phyloP scores from a whole-genome alignment of 2,329 filamentous ascomycete species.

The Fusarium oxysporum region DNA sequence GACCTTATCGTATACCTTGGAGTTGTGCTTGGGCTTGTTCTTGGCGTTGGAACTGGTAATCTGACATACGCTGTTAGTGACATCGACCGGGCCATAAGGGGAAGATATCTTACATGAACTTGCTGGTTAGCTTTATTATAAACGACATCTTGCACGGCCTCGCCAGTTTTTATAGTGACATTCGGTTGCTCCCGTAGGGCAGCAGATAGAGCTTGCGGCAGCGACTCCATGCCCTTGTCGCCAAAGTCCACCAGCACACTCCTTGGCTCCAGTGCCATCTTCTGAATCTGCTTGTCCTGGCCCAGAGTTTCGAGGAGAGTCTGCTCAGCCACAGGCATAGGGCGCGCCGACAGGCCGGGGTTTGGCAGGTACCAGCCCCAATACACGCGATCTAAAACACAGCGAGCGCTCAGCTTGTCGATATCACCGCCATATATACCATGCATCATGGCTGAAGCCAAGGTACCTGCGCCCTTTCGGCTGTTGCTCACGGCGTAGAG shows the following conservation, averaged over 20 bases:
- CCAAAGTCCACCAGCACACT: slow-evolving; percentile 53
- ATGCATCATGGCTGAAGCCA: slow-evolving; percentile 81
- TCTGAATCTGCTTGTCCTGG: slow-evolving; percentile 46
- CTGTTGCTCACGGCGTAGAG: slow-evolving; percentile 48
- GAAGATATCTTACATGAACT: slow-evolving; percentile 55
- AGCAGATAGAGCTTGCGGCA: slow-evolving; percentile 66
- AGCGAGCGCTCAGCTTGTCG: slow-evolving; percentile 79
- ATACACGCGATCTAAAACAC: slow-evolving; percentile 56
- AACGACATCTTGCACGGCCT: slow-evolving; percentile 61
- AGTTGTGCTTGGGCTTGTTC: neutral
- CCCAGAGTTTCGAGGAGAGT: slow-evolving; percentile 46
- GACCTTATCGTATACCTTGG: slow-evolving; percentile 63
- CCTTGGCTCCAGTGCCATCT: slow-evolving; percentile 47
- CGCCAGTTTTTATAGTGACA: slow-evolving; percentile 66
- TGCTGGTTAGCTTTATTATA: slow-evolving; percentile 52
- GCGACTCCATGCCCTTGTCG: slow-evolving; percentile 70
- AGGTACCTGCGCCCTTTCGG: slow-evolving; percentile 70
- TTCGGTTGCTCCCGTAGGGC: slow-evolving; percentile 65
- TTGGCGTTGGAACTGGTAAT: slow-evolving; percentile 28
- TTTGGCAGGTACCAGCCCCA: slow-evolving; percentile 47
- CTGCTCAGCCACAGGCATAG: slow-evolving; percentile 49
- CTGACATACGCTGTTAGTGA: slow-evolving; percentile 16
- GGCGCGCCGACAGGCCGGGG: slow-evolving; percentile 56
- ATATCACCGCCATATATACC: slow-evolving; percentile 95
- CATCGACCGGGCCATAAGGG: neutral